Percentiles rank a stretch among this genome's conserved stretches.
These are phyloP conservation scores for Seminavis robusta DNA, from an alignment of 108 stramenopile genomes.

Conservation along the genomic window DNA sequence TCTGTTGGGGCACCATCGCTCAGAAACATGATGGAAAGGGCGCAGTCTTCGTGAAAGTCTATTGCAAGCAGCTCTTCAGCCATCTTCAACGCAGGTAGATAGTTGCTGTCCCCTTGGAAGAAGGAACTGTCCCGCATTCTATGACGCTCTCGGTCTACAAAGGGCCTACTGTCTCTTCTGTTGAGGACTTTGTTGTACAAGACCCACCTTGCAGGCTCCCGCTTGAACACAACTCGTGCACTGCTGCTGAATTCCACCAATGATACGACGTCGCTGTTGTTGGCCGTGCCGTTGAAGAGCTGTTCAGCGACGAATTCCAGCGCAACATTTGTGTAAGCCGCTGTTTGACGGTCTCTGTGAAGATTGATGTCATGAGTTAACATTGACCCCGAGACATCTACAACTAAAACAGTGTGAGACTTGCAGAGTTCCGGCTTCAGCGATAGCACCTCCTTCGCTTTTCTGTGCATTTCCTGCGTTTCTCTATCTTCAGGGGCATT, in stretches of 20 bases:
- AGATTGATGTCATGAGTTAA: slow-evolving; percentile 33
- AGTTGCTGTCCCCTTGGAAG: slow-evolving; percentile 29
- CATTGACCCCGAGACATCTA: slow-evolving; percentile 66
- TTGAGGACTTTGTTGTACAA: slow-evolving; percentile 50
- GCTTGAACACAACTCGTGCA: slow-evolving; percentile 23
- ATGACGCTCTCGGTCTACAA: no score
- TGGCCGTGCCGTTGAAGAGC: slow-evolving; percentile 33
- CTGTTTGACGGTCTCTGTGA: slow-evolving; percentile 41
- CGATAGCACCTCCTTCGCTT: slow-evolving; percentile 26
- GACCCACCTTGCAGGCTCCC: slow-evolving; percentile 58
- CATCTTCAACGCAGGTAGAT: slow-evolving; percentile 37
- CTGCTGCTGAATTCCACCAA: slow-evolving; percentile 46
- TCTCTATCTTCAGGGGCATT: slow-evolving; percentile 26
- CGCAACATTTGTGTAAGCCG: slow-evolving; percentile 44
- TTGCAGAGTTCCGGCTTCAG: slow-evolving; percentile 46
- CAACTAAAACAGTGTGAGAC: slow-evolving; percentile 52
- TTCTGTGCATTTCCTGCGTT: slow-evolving; percentile 18
- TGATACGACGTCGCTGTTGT: slow-evolving; percentile 50
- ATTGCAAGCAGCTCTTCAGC: slow-evolving; percentile 3
- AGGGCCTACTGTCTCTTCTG: slow-evolving; percentile 29
- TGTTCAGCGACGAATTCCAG: slow-evolving; percentile 64
- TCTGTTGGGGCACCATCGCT: slow-evolving; percentile 58
- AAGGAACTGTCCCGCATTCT: slow-evolving; percentile 1
- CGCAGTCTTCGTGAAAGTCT: slow-evolving; percentile 29
- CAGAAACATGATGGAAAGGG: slow-evolving; percentile 47